Evolutionary conservation across 2,329 filamentous ascomycete species (phyloP).

Genomic region (Aspergillus luchuensis): DNA sequence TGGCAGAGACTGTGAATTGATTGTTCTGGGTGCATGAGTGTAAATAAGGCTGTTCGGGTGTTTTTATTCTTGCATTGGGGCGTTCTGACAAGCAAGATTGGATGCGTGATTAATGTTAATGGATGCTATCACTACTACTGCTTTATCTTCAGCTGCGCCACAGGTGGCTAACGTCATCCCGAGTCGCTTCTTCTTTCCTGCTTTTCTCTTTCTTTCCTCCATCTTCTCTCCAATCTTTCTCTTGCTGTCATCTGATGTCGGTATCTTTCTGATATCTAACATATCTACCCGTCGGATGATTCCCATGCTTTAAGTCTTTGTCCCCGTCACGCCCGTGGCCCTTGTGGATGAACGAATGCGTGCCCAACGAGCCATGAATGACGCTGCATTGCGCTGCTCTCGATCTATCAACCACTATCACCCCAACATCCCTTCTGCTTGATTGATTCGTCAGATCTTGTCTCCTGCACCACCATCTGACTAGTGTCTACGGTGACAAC

Average conservation of each 20-base stretch:
- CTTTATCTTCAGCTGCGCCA: not conserved
- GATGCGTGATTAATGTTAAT: slow-evolving; percentile 7
- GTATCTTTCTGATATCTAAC: not conserved
- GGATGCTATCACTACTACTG: not conserved
- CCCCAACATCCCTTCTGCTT: not conserved
- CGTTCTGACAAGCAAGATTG: slow-evolving; percentile 5
- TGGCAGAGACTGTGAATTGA: not conserved
- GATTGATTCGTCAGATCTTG: slow-evolving; percentile 3
- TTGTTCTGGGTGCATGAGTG: not conserved
- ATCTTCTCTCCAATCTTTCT: not conserved
- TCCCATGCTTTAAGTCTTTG: not conserved
- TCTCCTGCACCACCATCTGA: slow-evolving; percentile 1
- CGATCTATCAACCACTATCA: not conserved
- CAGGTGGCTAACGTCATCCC: slow-evolving; percentile 16
- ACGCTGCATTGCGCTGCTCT: not conserved
- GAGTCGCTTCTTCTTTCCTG: not conserved
- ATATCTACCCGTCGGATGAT: not conserved
- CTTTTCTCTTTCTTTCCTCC: slow-evolving; percentile 1
- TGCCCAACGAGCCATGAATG: slow-evolving; percentile 4
- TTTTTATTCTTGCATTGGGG: slow-evolving; percentile 4
- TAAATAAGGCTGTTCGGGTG: not conserved
- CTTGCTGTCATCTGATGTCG: not conserved
- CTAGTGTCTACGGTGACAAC: not conserved
- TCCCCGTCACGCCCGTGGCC: not conserved
- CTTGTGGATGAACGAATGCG: not conserved